These are phyloP conservation scores for Amphibolis antarctica DNA, from an alignment of 106 monocot species.

Conservation along the genomic window DNA sequence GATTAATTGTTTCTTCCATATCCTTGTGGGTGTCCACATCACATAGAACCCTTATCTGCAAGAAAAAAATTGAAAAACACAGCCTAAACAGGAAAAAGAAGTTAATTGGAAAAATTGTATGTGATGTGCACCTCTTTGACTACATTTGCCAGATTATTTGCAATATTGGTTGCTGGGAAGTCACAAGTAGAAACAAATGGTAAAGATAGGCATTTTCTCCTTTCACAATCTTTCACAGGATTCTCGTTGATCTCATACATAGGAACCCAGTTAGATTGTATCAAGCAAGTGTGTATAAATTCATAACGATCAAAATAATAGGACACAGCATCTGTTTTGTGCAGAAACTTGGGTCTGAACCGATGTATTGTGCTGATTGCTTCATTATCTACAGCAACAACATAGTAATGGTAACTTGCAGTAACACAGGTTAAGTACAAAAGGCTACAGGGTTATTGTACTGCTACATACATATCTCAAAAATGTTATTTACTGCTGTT, in stretches of 20 bases:
- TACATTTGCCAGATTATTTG: conserved; percentile 27
- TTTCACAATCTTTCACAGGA: conserved; percentile 8
- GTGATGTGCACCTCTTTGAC: conserved; percentile 43
- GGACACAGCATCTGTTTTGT: conserved; percentile 18
- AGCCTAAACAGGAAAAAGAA: neutral
- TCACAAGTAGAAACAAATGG: conserved; percentile 51
- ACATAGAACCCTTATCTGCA: conserved; percentile 5
- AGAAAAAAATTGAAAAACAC: neutral
- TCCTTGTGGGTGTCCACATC: neutral
- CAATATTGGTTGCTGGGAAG: conserved; percentile 25
- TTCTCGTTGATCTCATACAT: conserved; percentile 11
- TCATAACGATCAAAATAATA: conserved; percentile 30
- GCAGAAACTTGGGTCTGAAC: conserved; percentile 44
- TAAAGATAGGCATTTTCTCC: conserved; percentile 26
- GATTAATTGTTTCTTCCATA: conserved; percentile 10
- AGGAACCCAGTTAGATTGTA: conserved; percentile 14
- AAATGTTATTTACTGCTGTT: conserved; percentile 44
- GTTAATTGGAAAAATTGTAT: neutral
- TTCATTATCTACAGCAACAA: conserved; percentile 47
- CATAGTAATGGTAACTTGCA: neutral
- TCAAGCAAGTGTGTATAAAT: conserved; percentile 42
- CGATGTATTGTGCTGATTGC: conserved; percentile 38
- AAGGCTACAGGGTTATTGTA: neutral
- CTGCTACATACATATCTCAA: conserved; percentile 59
- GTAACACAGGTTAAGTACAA: neutral